Conservation (phyloP, 2,329 filamentous ascomycete species). For the Macrophomina pseudophaseolina region DNA sequence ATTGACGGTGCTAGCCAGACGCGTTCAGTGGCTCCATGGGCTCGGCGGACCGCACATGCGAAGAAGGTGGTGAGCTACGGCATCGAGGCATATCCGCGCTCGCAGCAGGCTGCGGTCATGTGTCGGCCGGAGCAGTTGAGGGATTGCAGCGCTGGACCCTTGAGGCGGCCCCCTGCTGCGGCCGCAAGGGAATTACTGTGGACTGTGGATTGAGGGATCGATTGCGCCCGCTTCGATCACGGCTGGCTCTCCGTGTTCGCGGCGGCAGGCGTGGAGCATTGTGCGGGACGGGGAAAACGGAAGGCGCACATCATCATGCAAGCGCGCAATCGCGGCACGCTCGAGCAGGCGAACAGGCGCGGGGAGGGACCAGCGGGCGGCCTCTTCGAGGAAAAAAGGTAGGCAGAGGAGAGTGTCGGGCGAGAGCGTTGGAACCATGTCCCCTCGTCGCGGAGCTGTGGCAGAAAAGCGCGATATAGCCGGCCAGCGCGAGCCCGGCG, state of each 20-base stretch:
- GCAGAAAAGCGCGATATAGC: constrained; percentile 15
- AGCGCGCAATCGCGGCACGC: constrained; percentile 4
- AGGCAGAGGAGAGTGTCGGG: background rate
- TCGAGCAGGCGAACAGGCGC: background rate
- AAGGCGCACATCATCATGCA: constrained; percentile 25
- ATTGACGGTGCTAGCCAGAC: background rate
- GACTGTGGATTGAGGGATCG: too few relatives aligned
- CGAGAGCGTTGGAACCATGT: background rate
- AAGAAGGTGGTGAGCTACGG: constrained; percentile 1
- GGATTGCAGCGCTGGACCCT: background rate
- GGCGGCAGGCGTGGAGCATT: background rate
- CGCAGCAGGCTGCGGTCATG: constrained; percentile 25
- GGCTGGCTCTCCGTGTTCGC: background rate
- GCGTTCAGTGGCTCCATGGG: background rate
- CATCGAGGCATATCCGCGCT: constrained; percentile 8
- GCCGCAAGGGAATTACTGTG: background rate
- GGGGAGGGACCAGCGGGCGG: constrained; percentile 1
- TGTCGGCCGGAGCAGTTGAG: constrained; percentile 11
- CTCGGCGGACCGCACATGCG: constrained; percentile 14
- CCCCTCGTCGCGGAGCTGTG: constrained; percentile 11
- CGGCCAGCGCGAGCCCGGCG: background rate
- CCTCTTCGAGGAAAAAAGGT: background rate
- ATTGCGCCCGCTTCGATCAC: too few relatives aligned
- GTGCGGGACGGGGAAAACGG: constrained; percentile 22
- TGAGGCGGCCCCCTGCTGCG: background rate